phyloP scores from a whole-genome alignment of 2,329 filamentous ascomycete genomes.

The Aaosphaeria pasadenensis region DNA sequence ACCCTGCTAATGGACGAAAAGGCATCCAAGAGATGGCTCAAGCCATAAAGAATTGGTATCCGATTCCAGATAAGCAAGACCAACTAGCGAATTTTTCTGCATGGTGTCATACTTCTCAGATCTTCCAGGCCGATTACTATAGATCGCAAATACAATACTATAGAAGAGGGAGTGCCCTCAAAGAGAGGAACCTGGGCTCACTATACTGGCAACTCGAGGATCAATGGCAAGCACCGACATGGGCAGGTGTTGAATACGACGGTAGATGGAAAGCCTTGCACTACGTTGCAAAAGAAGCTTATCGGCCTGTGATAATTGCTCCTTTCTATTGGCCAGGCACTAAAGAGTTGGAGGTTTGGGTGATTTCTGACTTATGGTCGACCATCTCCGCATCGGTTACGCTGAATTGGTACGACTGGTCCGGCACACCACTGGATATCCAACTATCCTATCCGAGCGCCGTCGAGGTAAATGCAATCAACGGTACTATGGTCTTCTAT shows the following conservation, averaged over 20 bases:
- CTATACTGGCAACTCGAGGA: slow-evolving; percentile 67
- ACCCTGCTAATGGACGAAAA: slow-evolving; percentile 42
- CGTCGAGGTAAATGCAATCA: slow-evolving; percentile 51
- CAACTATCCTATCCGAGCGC: slow-evolving; percentile 28
- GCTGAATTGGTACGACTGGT: slow-evolving; percentile 53
- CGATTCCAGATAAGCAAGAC: slow-evolving; percentile 52
- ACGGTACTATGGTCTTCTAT: slow-evolving; percentile 49
- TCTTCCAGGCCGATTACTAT: slow-evolving; percentile 65
- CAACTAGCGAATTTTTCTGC: slow-evolving; percentile 57
- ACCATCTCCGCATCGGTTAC: slow-evolving; percentile 45
- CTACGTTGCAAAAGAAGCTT: slow-evolving; percentile 57
- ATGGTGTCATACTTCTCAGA: slow-evolving; percentile 61
- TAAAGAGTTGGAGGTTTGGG: slow-evolving; percentile 53
- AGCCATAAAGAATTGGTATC: slow-evolving; percentile 56
- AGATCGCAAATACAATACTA: slow-evolving; percentile 61
- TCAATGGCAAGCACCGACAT: slow-evolving; percentile 63
- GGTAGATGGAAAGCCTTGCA: slow-evolving; percentile 63
- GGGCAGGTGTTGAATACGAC: slow-evolving; percentile 62
- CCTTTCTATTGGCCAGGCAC: slow-evolving; percentile 54
- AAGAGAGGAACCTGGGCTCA: slow-evolving; percentile 57
- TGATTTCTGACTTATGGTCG: slow-evolving; percentile 58
- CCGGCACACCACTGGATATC: slow-evolving; percentile 43
- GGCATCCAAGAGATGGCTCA: slow-evolving; percentile 59
- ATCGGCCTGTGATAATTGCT: slow-evolving; percentile 57
- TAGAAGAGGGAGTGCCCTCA: slow-evolving; percentile 55